phyloP scores from a whole-genome alignment of 2,329 filamentous ascomycete genomes.

The Aspergillus vadensis region DNA sequence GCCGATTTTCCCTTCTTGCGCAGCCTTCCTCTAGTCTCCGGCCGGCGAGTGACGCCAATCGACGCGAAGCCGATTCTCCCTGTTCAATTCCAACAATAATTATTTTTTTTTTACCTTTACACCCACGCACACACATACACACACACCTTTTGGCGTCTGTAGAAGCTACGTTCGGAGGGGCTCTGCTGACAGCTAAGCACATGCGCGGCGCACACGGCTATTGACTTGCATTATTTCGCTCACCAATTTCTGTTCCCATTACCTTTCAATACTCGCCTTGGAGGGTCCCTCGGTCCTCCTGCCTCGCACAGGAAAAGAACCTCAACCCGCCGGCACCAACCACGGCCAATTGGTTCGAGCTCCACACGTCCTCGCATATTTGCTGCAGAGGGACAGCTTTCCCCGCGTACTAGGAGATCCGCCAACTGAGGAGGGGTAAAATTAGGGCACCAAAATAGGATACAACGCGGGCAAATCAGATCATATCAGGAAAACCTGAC shows the following conservation, averaged over 20 bases:
- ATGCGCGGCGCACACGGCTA: slow-evolving; percentile 29
- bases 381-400: slow-evolving; percentile 37
- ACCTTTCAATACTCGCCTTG: slow-evolving; percentile 11
- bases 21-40: slow-evolving; percentile 9
- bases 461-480: slow-evolving; percentile 24
- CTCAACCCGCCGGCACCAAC: slow-evolving; percentile 19
- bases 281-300: slow-evolving; percentile 10
- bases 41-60: slow-evolving; percentile 16
- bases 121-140: no score
- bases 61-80: slow-evolving; percentile 16
- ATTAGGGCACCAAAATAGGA: slow-evolving; percentile 22
- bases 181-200: slow-evolving; percentile 30
- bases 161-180: slow-evolving; percentile 22
- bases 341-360: slow-evolving; percentile 33
- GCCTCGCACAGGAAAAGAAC: slow-evolving; percentile 10
- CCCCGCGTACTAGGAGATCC: slow-evolving; percentile 38
- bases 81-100: slow-evolving; percentile 16
- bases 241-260: slow-evolving; percentile 18
- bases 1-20: slow-evolving; percentile 22
- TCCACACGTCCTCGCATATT: slow-evolving; percentile 28
- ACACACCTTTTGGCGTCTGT: neutral
- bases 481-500: slow-evolving; percentile 17
- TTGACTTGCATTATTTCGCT: slow-evolving; percentile 29
- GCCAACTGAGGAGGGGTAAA: slow-evolving; percentile 31
- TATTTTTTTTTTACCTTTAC: no score